Percentiles rank a stretch among this genome's conserved stretches.
phyloP scores from a whole-genome alignment of 805 yeast genomes.

The Teunomyces atbi region DNA sequence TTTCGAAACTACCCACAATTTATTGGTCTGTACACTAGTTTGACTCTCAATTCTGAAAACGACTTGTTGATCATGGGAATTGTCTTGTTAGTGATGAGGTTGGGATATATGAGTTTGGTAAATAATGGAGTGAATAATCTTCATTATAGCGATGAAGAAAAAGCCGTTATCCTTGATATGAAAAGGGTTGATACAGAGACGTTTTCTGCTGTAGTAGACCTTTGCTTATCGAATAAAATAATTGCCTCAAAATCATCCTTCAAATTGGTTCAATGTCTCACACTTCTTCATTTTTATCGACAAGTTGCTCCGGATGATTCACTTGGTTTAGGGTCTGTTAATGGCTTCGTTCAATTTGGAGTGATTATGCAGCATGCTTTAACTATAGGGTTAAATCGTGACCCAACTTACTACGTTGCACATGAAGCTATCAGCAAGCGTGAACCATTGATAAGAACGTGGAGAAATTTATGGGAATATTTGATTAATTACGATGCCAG shows the following conservation, averaged over 20 bases:
- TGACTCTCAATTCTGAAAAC: conserved; percentile 28
- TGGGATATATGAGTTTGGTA: conserved; percentile 39
- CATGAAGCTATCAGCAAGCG: conserved; percentile 31
- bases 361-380: conserved; percentile 37
- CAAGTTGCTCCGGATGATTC: conserved; percentile 42
- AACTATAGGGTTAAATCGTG: conserved; percentile 41
- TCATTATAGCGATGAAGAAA: conserved; percentile 27
- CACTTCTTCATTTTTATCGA: conserved; percentile 32
- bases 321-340: conserved; percentile 40
- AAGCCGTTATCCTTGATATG: conserved; percentile 28
- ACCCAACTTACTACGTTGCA: conserved; percentile 31
- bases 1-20: conserved; percentile 22
- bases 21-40: conserved; percentile 16
- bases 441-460: conserved; percentile 22
- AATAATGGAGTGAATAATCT: conserved; percentile 31
- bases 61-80: conserved; percentile 31
- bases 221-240: conserved; percentile 34
- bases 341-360: conserved; percentile 38
- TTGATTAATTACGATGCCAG: conserved; percentile 30
- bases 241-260: conserved; percentile 31
- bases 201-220: conserved; percentile 28
- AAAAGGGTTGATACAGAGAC: conserved; percentile 25
- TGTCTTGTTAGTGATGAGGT: conserved; percentile 26
- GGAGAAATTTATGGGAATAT: conserved; percentile 40
- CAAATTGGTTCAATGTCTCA: conserved; percentile 34